phyloP scores from a whole-genome alignment of 768 basidiomycete species.

The Auricularia cornea region DNA sequence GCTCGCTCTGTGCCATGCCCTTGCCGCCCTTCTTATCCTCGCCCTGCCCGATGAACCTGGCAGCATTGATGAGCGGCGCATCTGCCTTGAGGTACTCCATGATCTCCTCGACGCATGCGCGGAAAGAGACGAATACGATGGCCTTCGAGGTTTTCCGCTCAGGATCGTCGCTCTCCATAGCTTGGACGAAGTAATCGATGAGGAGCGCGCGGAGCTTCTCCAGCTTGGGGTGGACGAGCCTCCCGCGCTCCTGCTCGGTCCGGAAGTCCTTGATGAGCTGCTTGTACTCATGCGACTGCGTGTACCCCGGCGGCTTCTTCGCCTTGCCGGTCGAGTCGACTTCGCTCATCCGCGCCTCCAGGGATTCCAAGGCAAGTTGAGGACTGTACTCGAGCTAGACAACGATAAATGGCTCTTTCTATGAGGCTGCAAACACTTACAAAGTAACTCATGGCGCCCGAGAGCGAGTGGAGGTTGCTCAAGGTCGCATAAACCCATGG shows the following conservation, averaged over 20 bases:
- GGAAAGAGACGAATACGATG: constrained; percentile 92
- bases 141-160: constrained; percentile 49
- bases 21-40: constrained; percentile 77
- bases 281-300: constrained; percentile 42
- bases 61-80: constrained; percentile 68
- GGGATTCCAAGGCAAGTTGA: neutral
- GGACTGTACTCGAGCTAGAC: constrained; percentile 47
- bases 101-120: constrained; percentile 87
- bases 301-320: constrained; percentile 17
- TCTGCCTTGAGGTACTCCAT: constrained; percentile 71
- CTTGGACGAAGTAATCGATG: constrained; percentile 67
- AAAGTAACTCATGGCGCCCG: constrained; percentile 70
- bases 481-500: neutral
- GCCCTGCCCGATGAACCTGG: constrained; percentile 86
- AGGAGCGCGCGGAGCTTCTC: constrained; percentile 67
- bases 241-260: constrained; percentile 39
- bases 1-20: constrained; percentile 86
- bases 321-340: constrained; percentile 22
- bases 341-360: constrained; percentile 8
- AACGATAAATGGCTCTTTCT: neutral
- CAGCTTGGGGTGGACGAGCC: constrained; percentile 79
- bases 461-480: neutral
- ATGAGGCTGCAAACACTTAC: constrained; percentile 34
- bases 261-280: constrained; percentile 58
- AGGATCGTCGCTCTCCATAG: constrained; percentile 35